phyloP scores from a whole-genome alignment of 2,329 filamentous ascomycete species.

The Albophoma yamanashiensis region DNA sequence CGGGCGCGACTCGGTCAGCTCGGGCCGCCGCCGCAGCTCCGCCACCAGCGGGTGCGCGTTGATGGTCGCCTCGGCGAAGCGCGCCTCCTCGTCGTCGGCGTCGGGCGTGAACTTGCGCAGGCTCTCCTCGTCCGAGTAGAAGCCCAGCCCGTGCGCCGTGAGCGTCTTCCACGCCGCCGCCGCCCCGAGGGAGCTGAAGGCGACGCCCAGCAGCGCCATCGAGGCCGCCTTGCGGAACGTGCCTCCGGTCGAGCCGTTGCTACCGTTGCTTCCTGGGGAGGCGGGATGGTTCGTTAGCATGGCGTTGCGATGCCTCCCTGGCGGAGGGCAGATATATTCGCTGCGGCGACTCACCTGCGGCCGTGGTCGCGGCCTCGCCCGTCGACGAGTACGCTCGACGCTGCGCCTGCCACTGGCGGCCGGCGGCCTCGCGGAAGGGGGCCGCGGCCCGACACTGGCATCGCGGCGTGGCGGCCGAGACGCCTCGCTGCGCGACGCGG shows the following conservation, averaged over 20 bases:
- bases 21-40: conserved; percentile 55
- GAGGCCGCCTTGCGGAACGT: conserved; percentile 12
- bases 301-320: background rate
- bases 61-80: conserved; percentile 62
- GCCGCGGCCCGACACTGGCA: background rate
- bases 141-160: conserved; percentile 23
- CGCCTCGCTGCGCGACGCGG: conserved; percentile 11
- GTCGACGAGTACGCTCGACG: background rate
- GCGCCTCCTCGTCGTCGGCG: conserved; percentile 35
- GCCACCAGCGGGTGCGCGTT: conserved; percentile 62
- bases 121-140: conserved; percentile 57
- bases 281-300: background rate
- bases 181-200: conserved; percentile 20
- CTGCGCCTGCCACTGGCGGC: background rate
- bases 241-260: background rate
- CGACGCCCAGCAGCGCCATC: conserved; percentile 17
- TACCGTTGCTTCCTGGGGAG: background rate
- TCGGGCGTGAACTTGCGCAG: conserved; percentile 51
- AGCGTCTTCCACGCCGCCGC: conserved; percentile 24
- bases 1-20: conserved; percentile 67
- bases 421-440: background rate
- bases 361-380: background rate
- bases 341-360: background rate
- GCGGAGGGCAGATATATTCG: background rate
- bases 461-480: background rate